Evolutionary conservation across 164 flowering plant genomes (phyloP), one percentile per base, ranked within the genome.

Genomic region (Chimonanthus salicifolius): DNA sequence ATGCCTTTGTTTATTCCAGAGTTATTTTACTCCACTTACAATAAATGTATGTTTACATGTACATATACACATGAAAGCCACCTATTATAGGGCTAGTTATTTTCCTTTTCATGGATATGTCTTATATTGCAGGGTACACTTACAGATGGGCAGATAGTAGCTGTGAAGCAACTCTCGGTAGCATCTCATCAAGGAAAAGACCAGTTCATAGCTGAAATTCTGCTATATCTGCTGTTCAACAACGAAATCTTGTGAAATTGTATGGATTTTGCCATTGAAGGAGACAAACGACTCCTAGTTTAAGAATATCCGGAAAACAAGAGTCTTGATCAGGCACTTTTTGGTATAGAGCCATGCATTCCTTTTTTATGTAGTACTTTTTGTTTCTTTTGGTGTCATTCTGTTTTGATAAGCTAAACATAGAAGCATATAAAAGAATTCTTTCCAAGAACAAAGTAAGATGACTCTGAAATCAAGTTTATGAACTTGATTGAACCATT

Each of bases 241-340:
- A 90, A 20, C 89, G 90, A 11, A 89, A 91, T 78, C 88, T 91
- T 58, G 93, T 91, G 76, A 88, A 85, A 74, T 76, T 90, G 75
- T 86, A 83, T 76, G 96, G 96, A 70, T 90, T 92, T 79, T 90
- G 95, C n/a, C 80, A 86, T 90, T 51, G 91, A 89, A 62, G 90
- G 88, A 47, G 77, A 76, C 2, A 84, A 86, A 11, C 82, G 88
- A 58, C 83, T 88, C 58, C 88, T 90, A 63, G 94, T 90, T 62
- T 90, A 90, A 74, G 95, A 90, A 82, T 89, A 86, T 82, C 85
- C 86, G 5, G 87, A 85, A 70, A 87, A 91, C 81, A 86, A 79
- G 67, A 91, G 97, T 78, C 91, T 91, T 64, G 97, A 91, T 82
- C 87, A 89, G 74, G 88, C 88, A n/a, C n/a, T n/a, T n/a, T n/a